Evolutionary conservation across 1,139 yeast genomes (phyloP), one percentile per base, ranked within the genome.

Genomic region (Yamadazyma spencermartinsiae): DNA sequence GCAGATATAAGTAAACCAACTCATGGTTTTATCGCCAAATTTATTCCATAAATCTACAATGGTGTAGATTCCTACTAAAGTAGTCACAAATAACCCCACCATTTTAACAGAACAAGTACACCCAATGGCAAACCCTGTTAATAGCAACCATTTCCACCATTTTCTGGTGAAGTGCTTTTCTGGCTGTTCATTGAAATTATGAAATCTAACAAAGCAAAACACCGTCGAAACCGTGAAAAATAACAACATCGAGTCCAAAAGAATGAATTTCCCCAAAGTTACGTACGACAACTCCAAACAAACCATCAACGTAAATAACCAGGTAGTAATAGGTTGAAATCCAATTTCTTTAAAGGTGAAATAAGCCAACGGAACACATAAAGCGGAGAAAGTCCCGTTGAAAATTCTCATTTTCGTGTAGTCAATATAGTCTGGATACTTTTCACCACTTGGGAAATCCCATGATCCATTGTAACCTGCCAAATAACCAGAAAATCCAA

Each of bases 141-240:
- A 64, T 24, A 82, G 55, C 35, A 92, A 65, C 97, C 98, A 90
- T 60, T 83, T 82, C 94, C 95, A 88, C 98, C 99, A 94, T 60
- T 84, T 81, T 54, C 82, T 69, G 17, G 84, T 55, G 58, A 94
- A 94, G 31, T 62, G 63, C 34, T 61, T 57, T 12, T 51, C 46
- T 20, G 82, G 75, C 35, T 58, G 57, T 36, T 63, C 61, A 65
- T 88, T 88, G 55, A 78, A 74, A 54, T 76, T 80, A 67, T 90
- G 92, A 72, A 87, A 92, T 61, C 83, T 76, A 42, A 82, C 79
- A 57, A 90, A 81, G 48, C 88, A 79, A 58, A 76, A 82, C 45
- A 89, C 76, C 3, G 97, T 86, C 10, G 90, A 72, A 34, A 87
- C 88, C 17, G 98, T 92, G 72, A 92, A 94, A 58, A 88, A 86